Conservation (phyloP, 495 filamentous ascomycete species). For the Aspergillus nidulans region DNA sequence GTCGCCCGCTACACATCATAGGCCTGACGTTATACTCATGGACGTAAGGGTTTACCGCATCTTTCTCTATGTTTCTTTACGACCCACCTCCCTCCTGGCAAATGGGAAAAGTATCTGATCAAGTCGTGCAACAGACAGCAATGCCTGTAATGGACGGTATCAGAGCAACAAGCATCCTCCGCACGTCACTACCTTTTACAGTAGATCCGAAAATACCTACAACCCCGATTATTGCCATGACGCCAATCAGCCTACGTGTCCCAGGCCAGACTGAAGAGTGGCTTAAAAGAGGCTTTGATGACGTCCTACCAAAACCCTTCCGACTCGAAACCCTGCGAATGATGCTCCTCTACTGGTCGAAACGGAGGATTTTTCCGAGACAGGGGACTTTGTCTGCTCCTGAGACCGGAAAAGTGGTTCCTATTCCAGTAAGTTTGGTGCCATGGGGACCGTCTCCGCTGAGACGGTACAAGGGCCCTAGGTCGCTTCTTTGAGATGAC, state of each 20-base stretch:
- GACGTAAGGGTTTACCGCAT: background rate
- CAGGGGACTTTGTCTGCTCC: background rate
- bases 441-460: background rate
- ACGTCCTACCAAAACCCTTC: background rate
- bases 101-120: background rate
- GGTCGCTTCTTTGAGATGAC: background rate
- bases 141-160: slow-evolving; percentile 3
- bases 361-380: background rate
- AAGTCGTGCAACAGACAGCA: background rate
- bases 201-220: background rate
- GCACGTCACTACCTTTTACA: background rate
- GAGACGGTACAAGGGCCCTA: background rate
- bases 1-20: background rate
- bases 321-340: background rate
- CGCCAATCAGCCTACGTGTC: background rate
- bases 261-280: background rate
- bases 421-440: background rate
- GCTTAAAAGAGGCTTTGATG: background rate
- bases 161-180: background rate
- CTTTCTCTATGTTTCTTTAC: too few relatives aligned
- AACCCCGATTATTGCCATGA: background rate
- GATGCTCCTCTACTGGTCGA: background rate
- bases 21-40: background rate
- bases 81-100: background rate
- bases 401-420: background rate